phyloP scores from a whole-genome alignment of 495 filamentous ascomycete genomes.

The Viridothelium virens region DNA sequence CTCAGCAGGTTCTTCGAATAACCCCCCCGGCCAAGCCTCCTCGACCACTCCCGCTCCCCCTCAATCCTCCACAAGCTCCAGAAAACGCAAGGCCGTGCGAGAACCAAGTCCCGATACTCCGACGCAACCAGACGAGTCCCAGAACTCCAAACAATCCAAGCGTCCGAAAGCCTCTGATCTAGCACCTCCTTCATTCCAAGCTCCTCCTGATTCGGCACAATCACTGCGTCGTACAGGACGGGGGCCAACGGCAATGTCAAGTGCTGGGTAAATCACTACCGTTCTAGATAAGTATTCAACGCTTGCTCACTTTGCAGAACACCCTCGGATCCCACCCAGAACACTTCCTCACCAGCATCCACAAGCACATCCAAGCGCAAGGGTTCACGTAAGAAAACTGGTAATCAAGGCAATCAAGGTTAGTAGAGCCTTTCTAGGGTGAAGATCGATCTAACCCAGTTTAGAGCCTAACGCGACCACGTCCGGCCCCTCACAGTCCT shows the following conservation, averaged over 20 bases:
- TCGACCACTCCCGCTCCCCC: conserved; percentile 32
- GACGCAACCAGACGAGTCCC: conserved; percentile 14
- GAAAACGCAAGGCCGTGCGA: conserved; percentile 35
- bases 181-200: conserved; percentile 13
- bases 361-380: conserved; percentile 56
- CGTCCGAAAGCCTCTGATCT: conserved; percentile 27
- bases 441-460: conserved; percentile 37
- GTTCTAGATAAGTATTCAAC: background rate
- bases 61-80: conserved; percentile 16
- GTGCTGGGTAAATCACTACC: conserved; percentile 58
- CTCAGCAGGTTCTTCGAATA: conserved; percentile 30
- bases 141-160: conserved; percentile 16
- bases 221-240: conserved; percentile 36
- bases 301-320: conserved; percentile 27
- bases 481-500: background rate
- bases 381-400: conserved; percentile 54
- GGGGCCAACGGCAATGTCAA: conserved; percentile 69
- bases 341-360: conserved; percentile 28
- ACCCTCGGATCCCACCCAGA: conserved; percentile 32
- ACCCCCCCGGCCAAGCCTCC: conserved; percentile 24
- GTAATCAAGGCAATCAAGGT: conserved; percentile 32
- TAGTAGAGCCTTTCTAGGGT: conserved; percentile 18
- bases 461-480: conserved; percentile 30
- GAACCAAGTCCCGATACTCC: conserved; percentile 27
- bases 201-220: conserved; percentile 16